Conservation (phyloP, 306 rosid genomes). For the peach (Prunus persica) region DNA sequence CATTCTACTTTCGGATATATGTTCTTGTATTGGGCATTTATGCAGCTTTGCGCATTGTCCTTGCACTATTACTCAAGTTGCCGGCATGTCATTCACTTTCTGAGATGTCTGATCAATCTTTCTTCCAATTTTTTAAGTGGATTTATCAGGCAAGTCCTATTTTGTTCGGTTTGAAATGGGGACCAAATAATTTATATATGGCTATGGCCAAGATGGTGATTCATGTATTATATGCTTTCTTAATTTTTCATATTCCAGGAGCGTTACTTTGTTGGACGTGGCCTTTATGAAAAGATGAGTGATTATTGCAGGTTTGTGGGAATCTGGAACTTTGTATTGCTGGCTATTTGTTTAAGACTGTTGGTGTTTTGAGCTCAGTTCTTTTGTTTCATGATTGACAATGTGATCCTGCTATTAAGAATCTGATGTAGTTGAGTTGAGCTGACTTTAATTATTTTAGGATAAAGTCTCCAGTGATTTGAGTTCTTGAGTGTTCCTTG, state of each 20-base stretch:
- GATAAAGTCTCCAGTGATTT: neutral
- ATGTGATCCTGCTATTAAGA: neutral
- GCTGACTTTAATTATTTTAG: neutral
- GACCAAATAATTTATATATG: conserved; percentile 10
- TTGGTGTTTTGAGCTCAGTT: neutral
- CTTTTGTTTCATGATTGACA: neutral
- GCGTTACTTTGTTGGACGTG: conserved; percentile 93
- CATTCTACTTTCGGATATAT: conserved; percentile 91
- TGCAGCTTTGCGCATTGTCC: conserved; percentile 59
- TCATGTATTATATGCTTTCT: conserved; percentile 21
- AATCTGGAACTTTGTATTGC: neutral
- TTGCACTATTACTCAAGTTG: conserved; percentile 65
- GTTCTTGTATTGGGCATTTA: conserved; percentile 80
- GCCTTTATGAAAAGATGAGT: conserved; percentile 78
- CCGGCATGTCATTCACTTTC: conserved; percentile 88
- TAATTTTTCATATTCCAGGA: conserved; percentile 54
- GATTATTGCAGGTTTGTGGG: conserved; percentile 80
- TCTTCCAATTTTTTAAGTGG: conserved; percentile 98
- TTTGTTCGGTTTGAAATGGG: neutral
- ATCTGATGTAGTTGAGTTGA: neutral
- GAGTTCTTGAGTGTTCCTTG: neutral
- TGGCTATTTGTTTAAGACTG: neutral
- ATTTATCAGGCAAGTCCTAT: conserved; percentile 67
- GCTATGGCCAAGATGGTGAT: conserved; percentile 17
- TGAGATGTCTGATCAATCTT: conserved; percentile 83